These are phyloP conservation scores for Ceratobasidium sp. DNA, from an alignment of 1,284 basidiomycete species.

Conservation along the genomic window DNA sequence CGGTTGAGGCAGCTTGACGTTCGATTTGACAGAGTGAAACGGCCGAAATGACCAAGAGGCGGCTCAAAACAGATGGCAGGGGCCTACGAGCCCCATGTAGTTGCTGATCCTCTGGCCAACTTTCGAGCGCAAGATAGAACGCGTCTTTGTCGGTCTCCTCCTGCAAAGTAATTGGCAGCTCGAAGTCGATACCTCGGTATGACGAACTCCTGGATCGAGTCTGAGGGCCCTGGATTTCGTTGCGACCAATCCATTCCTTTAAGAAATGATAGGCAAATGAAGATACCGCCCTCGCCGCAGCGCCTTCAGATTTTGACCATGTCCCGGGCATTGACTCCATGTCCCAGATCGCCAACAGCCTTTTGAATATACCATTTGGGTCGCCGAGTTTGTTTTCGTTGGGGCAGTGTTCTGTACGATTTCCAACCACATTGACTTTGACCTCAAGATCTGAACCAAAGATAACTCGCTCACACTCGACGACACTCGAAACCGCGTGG, in stretches of 20 bases:
- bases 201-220: constrained; percentile 17
- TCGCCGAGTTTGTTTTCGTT: background rate
- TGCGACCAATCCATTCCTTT: constrained; percentile 7
- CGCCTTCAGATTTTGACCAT: constrained; percentile 9
- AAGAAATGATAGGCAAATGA: constrained; percentile 26
- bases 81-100: background rate
- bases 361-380: constrained; percentile 17
- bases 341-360: constrained; percentile 1
- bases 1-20: background rate
- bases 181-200: constrained; percentile 22
- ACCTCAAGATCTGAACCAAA: background rate
- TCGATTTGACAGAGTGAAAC: background rate
- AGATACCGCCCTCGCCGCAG: background rate
- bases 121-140: constrained; percentile 5
- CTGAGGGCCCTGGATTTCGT: constrained; percentile 26
- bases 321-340: constrained; percentile 8
- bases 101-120: background rate
- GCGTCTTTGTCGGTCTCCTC: background rate
- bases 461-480: background rate
- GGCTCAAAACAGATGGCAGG: background rate
- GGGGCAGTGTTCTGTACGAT: constrained; percentile 2
- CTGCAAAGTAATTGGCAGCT: background rate
- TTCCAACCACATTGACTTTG: constrained; percentile 27
- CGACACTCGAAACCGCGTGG: background rate
- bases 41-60: constrained; percentile 11